Conservation (phyloP, 2,329 filamentous ascomycete genomes). For the Pseudopyrenochaeta lycopersici region DNA sequence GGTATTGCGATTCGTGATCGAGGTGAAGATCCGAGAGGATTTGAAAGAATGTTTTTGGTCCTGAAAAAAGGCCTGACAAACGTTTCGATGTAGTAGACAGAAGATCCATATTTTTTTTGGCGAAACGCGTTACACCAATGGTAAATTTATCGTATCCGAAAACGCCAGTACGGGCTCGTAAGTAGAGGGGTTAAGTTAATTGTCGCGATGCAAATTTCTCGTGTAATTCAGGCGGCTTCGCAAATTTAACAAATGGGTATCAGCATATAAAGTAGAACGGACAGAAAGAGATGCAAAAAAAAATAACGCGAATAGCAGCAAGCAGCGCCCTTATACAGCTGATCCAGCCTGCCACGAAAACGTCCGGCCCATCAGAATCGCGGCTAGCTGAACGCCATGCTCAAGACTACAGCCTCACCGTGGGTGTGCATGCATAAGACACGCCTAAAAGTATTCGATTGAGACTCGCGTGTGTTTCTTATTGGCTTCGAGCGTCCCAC, state of each 20-base stretch:
- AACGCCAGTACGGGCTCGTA: too few species aligned
- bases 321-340: slow-evolving; percentile 6
- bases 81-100: slow-evolving; percentile 27
- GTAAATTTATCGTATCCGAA: too few species aligned
- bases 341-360: slow-evolving; percentile 9
- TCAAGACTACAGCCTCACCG: slow-evolving; percentile 1
- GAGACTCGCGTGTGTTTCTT: not conserved
- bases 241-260: not conserved
- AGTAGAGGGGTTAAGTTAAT: too few species aligned
- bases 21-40: slow-evolving; percentile 45
- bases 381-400: slow-evolving; percentile 14
- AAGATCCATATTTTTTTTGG: not conserved
- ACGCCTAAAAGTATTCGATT: not conserved
- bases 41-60: slow-evolving; percentile 37
- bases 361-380: slow-evolving; percentile 8
- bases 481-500: slow-evolving; percentile 1
- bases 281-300: not conserved
- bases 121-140: too few species aligned
- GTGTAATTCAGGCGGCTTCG: not conserved
- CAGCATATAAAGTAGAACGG: not conserved
- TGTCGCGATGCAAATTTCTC: not conserved
- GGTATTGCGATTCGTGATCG: slow-evolving; percentile 39
- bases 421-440: not conserved
- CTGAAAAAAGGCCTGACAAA: slow-evolving; percentile 33
- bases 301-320: not conserved